Conservation (phyloP, 2,329 filamentous ascomycete genomes). For the Fusarium oxysporum region DNA sequence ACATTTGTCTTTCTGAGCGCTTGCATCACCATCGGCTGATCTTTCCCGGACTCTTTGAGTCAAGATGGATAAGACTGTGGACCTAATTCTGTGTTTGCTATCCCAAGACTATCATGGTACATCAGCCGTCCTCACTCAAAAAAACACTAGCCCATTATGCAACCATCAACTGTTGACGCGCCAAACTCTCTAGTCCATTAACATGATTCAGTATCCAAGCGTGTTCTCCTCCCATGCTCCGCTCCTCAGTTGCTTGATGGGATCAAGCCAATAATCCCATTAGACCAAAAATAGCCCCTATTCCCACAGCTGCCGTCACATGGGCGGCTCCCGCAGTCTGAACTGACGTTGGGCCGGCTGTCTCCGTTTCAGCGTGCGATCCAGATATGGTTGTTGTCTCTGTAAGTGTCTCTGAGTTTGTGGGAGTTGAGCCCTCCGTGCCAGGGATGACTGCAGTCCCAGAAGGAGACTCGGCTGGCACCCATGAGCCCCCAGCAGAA, state of each 20-base stretch:
- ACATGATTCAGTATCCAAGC: slow-evolving; percentile 19
- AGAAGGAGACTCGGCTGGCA: slow-evolving; percentile 11
- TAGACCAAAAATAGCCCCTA: slow-evolving; percentile 41
- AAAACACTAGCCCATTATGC: slow-evolving; percentile 32
- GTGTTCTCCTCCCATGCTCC: background rate
- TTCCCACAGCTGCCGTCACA: slow-evolving; percentile 37
- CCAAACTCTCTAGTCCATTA: slow-evolving; percentile 15
- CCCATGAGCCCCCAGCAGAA: slow-evolving; percentile 24
- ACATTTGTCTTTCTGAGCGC: slow-evolving; percentile 3
- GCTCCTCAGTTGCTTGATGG: background rate
- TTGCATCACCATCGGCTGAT: background rate
- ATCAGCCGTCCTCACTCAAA: slow-evolving; percentile 16
- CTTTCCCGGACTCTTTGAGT: background rate
- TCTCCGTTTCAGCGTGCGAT: slow-evolving; percentile 15
- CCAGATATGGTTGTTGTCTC: slow-evolving; percentile 3
- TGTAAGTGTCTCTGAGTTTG: background rate
- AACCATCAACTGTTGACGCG: slow-evolving; percentile 17
- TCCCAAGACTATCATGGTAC: slow-evolving; percentile 9
- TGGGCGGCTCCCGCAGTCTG: slow-evolving; percentile 40
- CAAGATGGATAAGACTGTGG: slow-evolving; percentile 1
- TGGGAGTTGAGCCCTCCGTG: slow-evolving; percentile 8
- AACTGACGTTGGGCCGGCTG: slow-evolving; percentile 24
- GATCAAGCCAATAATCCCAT: slow-evolving; percentile 41
- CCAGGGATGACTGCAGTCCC: background rate
- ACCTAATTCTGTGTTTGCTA: slow-evolving; percentile 26